Evolutionary conservation across 371 early-diverging fungal genomes (phyloP).

Genomic region (Mucor racemosus): DNA sequence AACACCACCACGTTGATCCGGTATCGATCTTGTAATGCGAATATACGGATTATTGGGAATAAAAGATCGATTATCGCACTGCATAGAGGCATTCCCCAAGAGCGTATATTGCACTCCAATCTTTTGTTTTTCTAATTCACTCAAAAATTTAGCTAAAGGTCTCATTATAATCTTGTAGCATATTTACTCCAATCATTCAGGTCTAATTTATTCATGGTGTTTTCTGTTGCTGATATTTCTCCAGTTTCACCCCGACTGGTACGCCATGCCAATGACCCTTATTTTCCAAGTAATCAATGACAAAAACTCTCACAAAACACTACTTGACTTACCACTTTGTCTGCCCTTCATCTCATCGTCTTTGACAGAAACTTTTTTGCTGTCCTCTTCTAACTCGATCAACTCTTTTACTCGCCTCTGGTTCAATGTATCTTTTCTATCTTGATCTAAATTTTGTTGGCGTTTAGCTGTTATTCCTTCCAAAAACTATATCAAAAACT

Average conservation of each 20-base stretch:
- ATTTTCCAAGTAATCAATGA: not conserved
- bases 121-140: not conserved
- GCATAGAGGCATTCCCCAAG: constrained; percentile 8
- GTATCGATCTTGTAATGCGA: constrained; percentile 28
- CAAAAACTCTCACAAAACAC: not conserved
- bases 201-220: not conserved
- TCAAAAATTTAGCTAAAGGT: not conserved
- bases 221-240: not conserved
- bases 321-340: constrained; percentile 44
- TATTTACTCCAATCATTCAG: not conserved
- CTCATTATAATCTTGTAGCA: not conserved
- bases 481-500: not conserved
- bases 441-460: constrained; percentile 18
- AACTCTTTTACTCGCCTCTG: constrained; percentile 44
- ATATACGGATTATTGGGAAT: not conserved
- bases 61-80: constrained; percentile 3
- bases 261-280: constrained; percentile 59
- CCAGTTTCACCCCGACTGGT: constrained; percentile 48
- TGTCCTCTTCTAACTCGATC: constrained; percentile 42
- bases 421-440: constrained; percentile 14
- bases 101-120: not conserved
- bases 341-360: constrained; percentile 54
- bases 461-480: constrained; percentile 20
- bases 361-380: constrained; percentile 24
- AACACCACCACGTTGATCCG: constrained; percentile 36